Evolutionary conservation across 805 yeast genomes (phyloP).

Genomic region (Brettanomyces nanus): DNA sequence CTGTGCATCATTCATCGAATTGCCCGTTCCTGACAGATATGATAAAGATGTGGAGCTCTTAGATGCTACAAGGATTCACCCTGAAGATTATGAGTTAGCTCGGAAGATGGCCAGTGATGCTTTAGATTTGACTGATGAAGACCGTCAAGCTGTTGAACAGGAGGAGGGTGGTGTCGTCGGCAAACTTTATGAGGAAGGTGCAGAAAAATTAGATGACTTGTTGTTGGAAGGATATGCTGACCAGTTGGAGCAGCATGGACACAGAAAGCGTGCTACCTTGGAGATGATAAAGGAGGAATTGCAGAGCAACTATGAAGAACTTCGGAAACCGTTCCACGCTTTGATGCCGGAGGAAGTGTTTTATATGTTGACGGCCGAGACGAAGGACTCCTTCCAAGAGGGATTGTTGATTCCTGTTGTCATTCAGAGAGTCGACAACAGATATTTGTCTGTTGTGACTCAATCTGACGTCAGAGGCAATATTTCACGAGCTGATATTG

Average conservation of each 20-base stretch:
- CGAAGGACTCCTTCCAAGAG: conserved; percentile 53
- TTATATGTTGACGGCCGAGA: conserved; percentile 85
- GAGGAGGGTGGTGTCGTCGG: conserved; percentile 70
- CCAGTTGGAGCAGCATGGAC: conserved; percentile 73
- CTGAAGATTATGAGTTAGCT: conserved; percentile 94
- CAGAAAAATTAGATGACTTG: conserved; percentile 71
- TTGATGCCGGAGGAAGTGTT: conserved; percentile 69
- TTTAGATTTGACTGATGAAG: conserved; percentile 91
- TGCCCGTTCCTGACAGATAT: conserved; percentile 52
- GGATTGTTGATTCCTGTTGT: conserved; percentile 74
- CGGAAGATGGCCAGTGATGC: conserved; percentile 98
- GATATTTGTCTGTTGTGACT: conserved; percentile 32
- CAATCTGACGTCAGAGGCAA: conserved; percentile 46
- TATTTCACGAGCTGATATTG: conserved; percentile 22
- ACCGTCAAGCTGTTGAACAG: conserved; percentile 65
- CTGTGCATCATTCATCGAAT: conserved; percentile 82
- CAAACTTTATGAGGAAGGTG: conserved; percentile 63
- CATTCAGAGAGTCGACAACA: conserved; percentile 50
- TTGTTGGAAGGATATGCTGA: conserved; percentile 88
- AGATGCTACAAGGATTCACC: conserved; percentile 95
- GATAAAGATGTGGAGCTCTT: conserved; percentile 66
- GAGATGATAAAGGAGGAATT: conserved; percentile 83
- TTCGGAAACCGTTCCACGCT: conserved; percentile 62
- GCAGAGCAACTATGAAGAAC: conserved; percentile 80
- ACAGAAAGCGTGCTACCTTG: conserved; percentile 68